A percentile compares a stretch with the other conserved stretches of the same genome.
These are phyloP conservation scores for Trichoderma virens DNA, from an alignment of 495 filamentous ascomycete species.

Conservation along the genomic window DNA sequence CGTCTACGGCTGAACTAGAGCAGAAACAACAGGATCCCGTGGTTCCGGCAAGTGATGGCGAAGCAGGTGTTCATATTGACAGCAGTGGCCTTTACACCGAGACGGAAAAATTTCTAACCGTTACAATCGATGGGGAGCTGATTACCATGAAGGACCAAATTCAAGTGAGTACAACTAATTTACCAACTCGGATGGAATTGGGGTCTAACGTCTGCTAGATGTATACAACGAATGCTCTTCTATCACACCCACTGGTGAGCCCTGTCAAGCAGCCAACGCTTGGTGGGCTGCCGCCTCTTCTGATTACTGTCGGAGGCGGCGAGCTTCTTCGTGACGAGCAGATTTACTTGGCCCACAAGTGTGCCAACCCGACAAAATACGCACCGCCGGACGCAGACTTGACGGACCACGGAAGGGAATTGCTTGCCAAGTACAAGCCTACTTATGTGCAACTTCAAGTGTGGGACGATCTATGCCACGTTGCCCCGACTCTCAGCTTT, in stretches of 20 bases:
- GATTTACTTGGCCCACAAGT: slow-evolving; percentile 91
- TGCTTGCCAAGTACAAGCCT: slow-evolving; percentile 59
- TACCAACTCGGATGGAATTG: background rate
- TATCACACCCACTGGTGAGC: slow-evolving; percentile 83
- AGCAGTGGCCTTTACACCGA: slow-evolving; percentile 26
- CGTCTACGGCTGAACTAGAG: slow-evolving; percentile 15
- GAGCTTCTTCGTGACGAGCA: slow-evolving; percentile 90
- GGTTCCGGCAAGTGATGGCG: slow-evolving; percentile 14
- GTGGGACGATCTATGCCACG: slow-evolving; percentile 92
- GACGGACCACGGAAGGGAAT: slow-evolving; percentile 51
- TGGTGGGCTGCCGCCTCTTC: slow-evolving; percentile 78
- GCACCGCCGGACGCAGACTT: slow-evolving; percentile 58
- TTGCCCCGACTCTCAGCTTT: slow-evolving; percentile 82
- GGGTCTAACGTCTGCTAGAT: slow-evolving; percentile 35
- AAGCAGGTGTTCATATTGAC: slow-evolving; percentile 1
- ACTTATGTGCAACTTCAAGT: slow-evolving; percentile 95
- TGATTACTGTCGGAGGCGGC: slow-evolving; percentile 79
- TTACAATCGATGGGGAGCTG: slow-evolving; percentile 60
- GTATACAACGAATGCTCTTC: slow-evolving; percentile 81
- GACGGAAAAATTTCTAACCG: slow-evolving; percentile 43
- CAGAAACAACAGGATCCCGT: slow-evolving; percentile 15
- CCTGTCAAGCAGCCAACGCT: slow-evolving; percentile 78
- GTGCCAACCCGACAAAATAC: slow-evolving; percentile 69
- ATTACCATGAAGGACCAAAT: slow-evolving; percentile 84
- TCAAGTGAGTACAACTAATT: slow-evolving; percentile 38